Evolutionary conservation across 140 eudicot species (phyloP).

Genomic region (Stevia rebaudiana): DNA sequence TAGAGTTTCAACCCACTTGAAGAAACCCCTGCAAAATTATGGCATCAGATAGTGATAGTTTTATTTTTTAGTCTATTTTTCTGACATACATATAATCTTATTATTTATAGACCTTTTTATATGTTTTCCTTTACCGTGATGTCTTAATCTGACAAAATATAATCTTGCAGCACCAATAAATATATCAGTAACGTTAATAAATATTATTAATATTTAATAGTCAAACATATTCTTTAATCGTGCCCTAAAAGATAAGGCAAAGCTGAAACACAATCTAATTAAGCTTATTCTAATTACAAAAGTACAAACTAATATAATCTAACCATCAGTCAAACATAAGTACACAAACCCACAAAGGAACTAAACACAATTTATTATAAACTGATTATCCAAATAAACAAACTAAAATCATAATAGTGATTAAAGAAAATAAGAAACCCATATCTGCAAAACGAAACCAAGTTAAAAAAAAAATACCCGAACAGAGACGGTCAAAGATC

Average conservation of each 20-base stretch:
- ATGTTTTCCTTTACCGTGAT: constrained; percentile 15
- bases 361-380: not conserved
- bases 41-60: constrained; percentile 29
- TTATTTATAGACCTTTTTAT: too few species aligned
- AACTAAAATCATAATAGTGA: not conserved
- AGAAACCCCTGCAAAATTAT: constrained; percentile 40
- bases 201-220: constrained; percentile 18
- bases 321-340: constrained; percentile 46
- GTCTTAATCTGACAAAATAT: constrained; percentile 56
- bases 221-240: constrained; percentile 53
- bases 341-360: not conserved
- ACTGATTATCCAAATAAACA: not conserved
- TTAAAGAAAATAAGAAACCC: not conserved
- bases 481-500: not conserved
- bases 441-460: not conserved
- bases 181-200: constrained; percentile 14
- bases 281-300: constrained; percentile 28
- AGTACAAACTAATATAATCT: constrained; percentile 30
- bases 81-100: constrained; percentile 5
- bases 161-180: constrained; percentile 34
- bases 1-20: constrained; percentile 17
- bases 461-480: not conserved
- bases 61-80: constrained; percentile 9
- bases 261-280: constrained; percentile 32
- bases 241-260: constrained; percentile 23